A percentile compares a stretch with the other conserved stretches of the same genome.
phyloP scores from a whole-genome alignment of 164 flowering plant species.

The Dillenia suffruticosa region DNA sequence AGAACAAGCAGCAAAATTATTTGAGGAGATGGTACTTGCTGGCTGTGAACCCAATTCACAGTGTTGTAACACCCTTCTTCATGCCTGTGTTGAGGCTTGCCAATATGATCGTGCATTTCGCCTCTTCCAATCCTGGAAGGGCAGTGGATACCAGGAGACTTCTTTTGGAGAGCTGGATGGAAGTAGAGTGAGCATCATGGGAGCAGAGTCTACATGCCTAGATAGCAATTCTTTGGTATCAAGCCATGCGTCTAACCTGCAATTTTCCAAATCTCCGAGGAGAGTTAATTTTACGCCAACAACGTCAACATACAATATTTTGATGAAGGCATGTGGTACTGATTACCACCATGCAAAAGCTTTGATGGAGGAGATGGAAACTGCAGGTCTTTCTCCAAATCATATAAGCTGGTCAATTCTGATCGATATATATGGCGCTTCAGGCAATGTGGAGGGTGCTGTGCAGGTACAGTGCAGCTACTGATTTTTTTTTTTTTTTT shows the following conservation, averaged over 20 bases:
- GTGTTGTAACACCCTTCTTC: conserved; percentile 73
- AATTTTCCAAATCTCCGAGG: conserved; percentile 23
- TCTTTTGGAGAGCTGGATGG: conserved; percentile 5
- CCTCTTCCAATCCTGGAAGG: conserved; percentile 67
- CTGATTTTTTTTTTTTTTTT: conserved; percentile 1
- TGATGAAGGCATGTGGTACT: conserved; percentile 92
- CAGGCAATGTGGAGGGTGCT: conserved; percentile 56
- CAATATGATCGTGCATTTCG: conserved; percentile 92
- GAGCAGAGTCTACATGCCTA: conserved; percentile 7
- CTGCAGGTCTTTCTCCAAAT: conserved; percentile 66
- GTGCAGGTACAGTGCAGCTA: conserved; percentile 48
- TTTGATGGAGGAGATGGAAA: conserved; percentile 78
- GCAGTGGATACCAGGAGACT: conserved; percentile 20
- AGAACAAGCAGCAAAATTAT: conserved; percentile 63
- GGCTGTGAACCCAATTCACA: conserved; percentile 80
- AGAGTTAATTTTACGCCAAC: conserved; percentile 59
- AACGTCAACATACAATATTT: conserved; percentile 71
- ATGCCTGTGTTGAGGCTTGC: conserved; percentile 84
- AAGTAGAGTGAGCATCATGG: conserved; percentile 3
- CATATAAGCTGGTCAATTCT: conserved; percentile 81
- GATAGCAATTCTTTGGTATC: conserved; percentile 10
- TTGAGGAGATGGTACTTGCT: conserved; percentile 77
- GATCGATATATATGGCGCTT: conserved; percentile 61
- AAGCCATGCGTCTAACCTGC: conserved; percentile 17
- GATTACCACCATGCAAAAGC: conserved; percentile 64